Evolutionary conservation across 495 filamentous ascomycete genomes (phyloP).

Genomic region (Extremus antarcticus): DNA sequence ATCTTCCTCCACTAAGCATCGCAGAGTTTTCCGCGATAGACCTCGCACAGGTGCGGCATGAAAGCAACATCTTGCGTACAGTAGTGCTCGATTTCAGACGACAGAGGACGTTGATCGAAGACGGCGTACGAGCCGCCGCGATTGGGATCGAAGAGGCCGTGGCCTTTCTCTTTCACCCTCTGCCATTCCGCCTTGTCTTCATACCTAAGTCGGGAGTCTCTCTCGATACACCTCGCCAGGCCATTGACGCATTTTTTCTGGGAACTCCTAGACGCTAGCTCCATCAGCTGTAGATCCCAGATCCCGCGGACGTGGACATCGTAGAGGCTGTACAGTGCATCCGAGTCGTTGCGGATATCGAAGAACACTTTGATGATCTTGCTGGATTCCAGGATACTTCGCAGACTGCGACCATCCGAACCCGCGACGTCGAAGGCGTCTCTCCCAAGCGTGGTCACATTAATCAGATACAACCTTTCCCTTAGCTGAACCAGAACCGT

Average conservation of each 20-base stretch:
- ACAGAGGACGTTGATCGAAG: constrained; percentile 40
- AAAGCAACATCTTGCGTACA: constrained; percentile 39
- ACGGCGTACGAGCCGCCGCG: constrained; percentile 38
- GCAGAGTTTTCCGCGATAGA: background rate
- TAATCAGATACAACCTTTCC: constrained; percentile 30
- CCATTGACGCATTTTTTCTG: constrained; percentile 26
- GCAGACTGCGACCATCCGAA: constrained; percentile 30
- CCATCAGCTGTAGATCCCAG: constrained; percentile 47
- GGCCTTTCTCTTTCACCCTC: background rate
- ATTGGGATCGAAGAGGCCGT: background rate
- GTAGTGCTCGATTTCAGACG: constrained; percentile 34
- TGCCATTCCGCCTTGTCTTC: background rate
- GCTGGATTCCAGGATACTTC: constrained; percentile 39
- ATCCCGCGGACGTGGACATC: constrained; percentile 32
- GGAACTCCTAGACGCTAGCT: constrained; percentile 32
- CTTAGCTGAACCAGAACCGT: constrained; percentile 28
- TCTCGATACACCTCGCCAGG: constrained; percentile 38
- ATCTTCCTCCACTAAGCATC: background rate
- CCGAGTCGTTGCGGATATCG: constrained; percentile 46
- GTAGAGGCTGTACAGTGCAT: constrained; percentile 42
- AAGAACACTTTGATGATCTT: constrained; percentile 42
- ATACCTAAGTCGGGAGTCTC: background rate
- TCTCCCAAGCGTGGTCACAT: constrained; percentile 37
- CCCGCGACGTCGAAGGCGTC: constrained; percentile 35
- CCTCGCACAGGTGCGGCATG: constrained; percentile 24